Evolutionary conservation across 2,329 filamentous ascomycete genomes (phyloP), one percentile per base, ranked within the genome.

Genomic region (Microdochium nivale): DNA sequence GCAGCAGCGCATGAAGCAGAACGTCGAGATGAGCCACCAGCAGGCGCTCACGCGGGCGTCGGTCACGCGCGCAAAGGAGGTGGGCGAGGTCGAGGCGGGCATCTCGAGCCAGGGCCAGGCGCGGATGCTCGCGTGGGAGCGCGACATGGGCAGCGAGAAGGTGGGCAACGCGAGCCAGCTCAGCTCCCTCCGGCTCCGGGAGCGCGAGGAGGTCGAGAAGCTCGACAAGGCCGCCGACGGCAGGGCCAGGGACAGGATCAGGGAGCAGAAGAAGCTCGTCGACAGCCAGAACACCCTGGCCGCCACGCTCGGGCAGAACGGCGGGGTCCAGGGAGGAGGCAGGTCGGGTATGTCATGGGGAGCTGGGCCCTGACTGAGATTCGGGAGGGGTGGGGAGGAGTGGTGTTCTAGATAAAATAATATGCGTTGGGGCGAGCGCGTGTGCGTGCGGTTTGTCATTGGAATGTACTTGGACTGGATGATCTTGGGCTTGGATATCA

Each of bases 311-410:
- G 61, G 64, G 3, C 56, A 52, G 32, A 56, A 57, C 19, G 64
- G 64, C 25, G 63, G 66, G 7, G n/a, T n/a, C 64, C 64, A n/a
- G 63, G 62, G 43, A 65, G 75, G 58, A 70, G 73, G 55, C 76
- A 79, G 67, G 76, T 81, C 66, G 79, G 79, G n/a, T 81, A 72
- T 56, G 70, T 82, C 30, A 74, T 74, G 47, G 71, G 48, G 78
- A 81, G 66, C 53, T 80, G 60, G 71, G 48, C 11, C 49, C 25
- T 11, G 46, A 47, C 24, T 47, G 46, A 47, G n/a, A n/a, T n/a
- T 47, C 27, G 27, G 11, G 27, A 30, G 11, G 11, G 27, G 11
- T 30, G 27, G n/a, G n/a, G n/a, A n/a, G n/a, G n/a, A n/a, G n/a
- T n/a, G n/a, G n/a, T n/a, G n/a, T n/a, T n/a, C n/a, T n/a, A n/a